Percentiles rank a stretch among this genome's conserved stretches.
phyloP scores from a whole-genome alignment of 805 yeast species.

The Candida tammaniensis region DNA sequence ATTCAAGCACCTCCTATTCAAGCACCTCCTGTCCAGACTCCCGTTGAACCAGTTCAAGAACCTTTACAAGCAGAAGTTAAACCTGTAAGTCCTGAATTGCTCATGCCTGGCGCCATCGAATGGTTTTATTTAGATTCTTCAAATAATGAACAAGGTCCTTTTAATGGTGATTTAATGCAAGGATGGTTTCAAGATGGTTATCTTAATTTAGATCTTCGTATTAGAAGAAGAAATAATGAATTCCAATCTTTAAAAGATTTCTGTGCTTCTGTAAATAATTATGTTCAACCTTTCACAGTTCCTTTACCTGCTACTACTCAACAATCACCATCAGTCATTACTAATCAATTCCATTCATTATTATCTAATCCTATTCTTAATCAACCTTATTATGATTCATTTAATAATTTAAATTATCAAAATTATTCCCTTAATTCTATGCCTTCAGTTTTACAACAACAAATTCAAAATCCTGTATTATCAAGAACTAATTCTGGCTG shows the following conservation, averaged over 20 bases:
- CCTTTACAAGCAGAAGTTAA: too few species aligned
- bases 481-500: slow-evolving; percentile 37
- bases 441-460: slow-evolving; percentile 37
- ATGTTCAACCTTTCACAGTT: slow-evolving; percentile 57
- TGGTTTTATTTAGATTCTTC: slow-evolving; percentile 77
- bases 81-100: too few species aligned
- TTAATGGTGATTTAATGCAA: slow-evolving; percentile 71
- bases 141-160: slow-evolving; percentile 79
- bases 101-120: slow-evolving; percentile 41
- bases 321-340: too few species aligned
- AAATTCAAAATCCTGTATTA: slow-evolving; percentile 28
- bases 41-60: not conserved
- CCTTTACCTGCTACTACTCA: slow-evolving; percentile 42
- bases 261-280: slow-evolving; percentile 46
- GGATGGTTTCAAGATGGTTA: slow-evolving; percentile 68
- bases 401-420: slow-evolving; percentile 6
- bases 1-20: too few species aligned
- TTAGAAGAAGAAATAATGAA: slow-evolving; percentile 54
- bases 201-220: slow-evolving; percentile 49
- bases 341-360: slow-evolving; percentile 27
- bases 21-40: not conserved
- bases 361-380: slow-evolving; percentile 11
- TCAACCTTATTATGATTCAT: slow-evolving; percentile 10
- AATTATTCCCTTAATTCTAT: slow-evolving; percentile 10
- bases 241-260: slow-evolving; percentile 55